Evolutionary conservation across 2,329 filamentous ascomycete species (phyloP).

Genomic region (Cladosporium colombiae): DNA sequence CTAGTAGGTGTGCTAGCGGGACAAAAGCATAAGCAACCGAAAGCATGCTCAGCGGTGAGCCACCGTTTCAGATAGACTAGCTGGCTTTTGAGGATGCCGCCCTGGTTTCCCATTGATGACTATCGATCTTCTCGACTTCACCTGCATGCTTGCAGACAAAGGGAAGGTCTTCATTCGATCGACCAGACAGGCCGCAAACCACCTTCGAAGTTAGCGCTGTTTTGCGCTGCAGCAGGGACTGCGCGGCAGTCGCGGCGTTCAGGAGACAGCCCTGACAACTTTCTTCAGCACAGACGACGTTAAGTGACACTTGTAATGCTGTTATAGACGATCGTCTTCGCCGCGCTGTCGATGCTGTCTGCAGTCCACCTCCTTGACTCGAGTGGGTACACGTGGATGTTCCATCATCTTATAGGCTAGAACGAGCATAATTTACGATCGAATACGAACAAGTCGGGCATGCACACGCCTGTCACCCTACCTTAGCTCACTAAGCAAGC

Average conservation of each 20-base stretch:
- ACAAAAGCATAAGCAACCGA: constrained; percentile 16
- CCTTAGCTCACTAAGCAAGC: not conserved
- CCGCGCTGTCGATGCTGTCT: not conserved
- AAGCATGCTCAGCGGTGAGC: constrained; percentile 18
- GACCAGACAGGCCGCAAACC: not conserved
- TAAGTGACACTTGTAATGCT: not conserved
- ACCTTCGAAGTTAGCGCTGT: not conserved
- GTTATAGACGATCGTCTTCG: not conserved
- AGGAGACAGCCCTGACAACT: constrained; percentile 1
- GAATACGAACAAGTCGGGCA: not conserved
- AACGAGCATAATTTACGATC: not conserved
- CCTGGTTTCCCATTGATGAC: not conserved
- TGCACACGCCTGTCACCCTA: not conserved
- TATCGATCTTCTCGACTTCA: constrained; percentile 1
- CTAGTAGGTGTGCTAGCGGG: constrained; percentile 15
- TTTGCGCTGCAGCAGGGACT: not conserved
- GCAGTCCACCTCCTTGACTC: not conserved
- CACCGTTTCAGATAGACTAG: constrained; percentile 19
- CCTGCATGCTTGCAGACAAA: constrained; percentile 16
- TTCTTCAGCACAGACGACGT: not conserved
- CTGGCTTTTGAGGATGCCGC: constrained; percentile 9
- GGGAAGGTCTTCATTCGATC: not conserved
- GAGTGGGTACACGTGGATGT: not conserved
- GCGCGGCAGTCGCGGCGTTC: constrained; percentile 1
- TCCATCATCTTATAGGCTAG: not conserved